Percentiles rank a stretch among this genome's conserved stretches.
Evolutionary conservation across 2,329 filamentous ascomycete species (phyloP).

Genomic region (Hymenoscyphus occultus): DNA sequence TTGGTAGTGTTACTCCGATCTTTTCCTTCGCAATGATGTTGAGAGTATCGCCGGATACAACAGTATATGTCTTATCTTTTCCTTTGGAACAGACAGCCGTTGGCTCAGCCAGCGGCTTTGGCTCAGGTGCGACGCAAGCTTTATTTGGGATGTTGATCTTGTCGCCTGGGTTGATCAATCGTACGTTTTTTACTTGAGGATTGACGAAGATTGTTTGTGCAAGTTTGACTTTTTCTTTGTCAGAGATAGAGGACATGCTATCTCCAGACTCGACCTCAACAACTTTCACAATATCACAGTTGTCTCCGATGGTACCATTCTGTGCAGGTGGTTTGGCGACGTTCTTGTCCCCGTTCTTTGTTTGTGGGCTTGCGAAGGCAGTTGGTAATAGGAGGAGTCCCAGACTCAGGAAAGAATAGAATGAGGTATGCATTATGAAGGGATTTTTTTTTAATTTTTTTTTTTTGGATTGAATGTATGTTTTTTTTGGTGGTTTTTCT

Average conservation of each 20-base stretch:
- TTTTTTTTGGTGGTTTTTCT: background rate
- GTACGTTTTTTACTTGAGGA: slow-evolving; percentile 19
- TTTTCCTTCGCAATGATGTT: slow-evolving; percentile 24
- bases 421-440: background rate
- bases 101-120: slow-evolving; percentile 8
- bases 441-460: background rate
- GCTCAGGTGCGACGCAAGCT: slow-evolving; percentile 15
- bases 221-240: slow-evolving; percentile 13
- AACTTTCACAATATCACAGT: slow-evolving; percentile 19
- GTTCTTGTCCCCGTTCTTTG: background rate
- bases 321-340: background rate
- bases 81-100: slow-evolving; percentile 19
- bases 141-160: slow-evolving; percentile 16
- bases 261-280: slow-evolving; percentile 18
- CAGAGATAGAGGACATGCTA: slow-evolving; percentile 14
- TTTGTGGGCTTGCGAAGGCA: background rate
- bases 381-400: slow-evolving; percentile 6
- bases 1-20: slow-evolving; percentile 17
- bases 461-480: background rate
- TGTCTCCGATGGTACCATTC: slow-evolving; percentile 10
- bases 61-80: slow-evolving; percentile 11
- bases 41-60: slow-evolving; percentile 18
- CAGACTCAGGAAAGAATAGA: slow-evolving; percentile 1
- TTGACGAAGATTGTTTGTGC: slow-evolving; percentile 22
- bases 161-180: slow-evolving; percentile 18